Evolutionary conservation across 2,329 filamentous ascomycete species (phyloP), one percentile per base, ranked within the genome.

Genomic region (Pseudopyricularia javanii): DNA sequence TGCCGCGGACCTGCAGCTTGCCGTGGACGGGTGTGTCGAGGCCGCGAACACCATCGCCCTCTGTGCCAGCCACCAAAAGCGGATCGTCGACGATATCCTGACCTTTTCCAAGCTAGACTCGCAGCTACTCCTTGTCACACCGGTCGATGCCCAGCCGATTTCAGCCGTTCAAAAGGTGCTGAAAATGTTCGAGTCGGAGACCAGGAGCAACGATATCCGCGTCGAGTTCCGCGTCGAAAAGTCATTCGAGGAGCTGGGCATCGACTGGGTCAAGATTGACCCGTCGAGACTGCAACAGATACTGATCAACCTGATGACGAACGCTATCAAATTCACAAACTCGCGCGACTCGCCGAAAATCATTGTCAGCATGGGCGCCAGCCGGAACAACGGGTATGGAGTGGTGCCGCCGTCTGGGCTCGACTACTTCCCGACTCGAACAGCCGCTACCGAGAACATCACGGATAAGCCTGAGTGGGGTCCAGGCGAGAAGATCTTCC

Each of bases 11-110:
- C 24, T 45, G 40, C 40, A 45, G 40, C 40, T 45, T 26, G 66
- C 83, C 22, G 62, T 87, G 3, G 69, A 72, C 7, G 79, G 75
- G 59, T 83, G 82, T 54, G 77, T 87, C 47, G 85, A 90, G 58
- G 84, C 85, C 14, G 83, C 85, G 3, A 83, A 90, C 61, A 91
- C 85, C 0, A 91, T 93, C 56, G 78, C 83, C 28, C 76, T 86
- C 11, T 91, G 87, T 58, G 83, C 86, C 1, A 82, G 88, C 59
- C 86, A 91, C 65, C 87, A 91, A 63, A 90, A 90, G 66, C 72
- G 82, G 8, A 87, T 88, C 47, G 82, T 88, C 17, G 83, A 88
- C 60, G 84, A 88, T 61, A 83, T 88, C 28, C 68, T 88, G 40
- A 87, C 82, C 11, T 75, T 87, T 59, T 86, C 82, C 3, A 88